Conservation (phyloP, 345 rosid genomes). For the Bruguiera gymnorhiza region DNA sequence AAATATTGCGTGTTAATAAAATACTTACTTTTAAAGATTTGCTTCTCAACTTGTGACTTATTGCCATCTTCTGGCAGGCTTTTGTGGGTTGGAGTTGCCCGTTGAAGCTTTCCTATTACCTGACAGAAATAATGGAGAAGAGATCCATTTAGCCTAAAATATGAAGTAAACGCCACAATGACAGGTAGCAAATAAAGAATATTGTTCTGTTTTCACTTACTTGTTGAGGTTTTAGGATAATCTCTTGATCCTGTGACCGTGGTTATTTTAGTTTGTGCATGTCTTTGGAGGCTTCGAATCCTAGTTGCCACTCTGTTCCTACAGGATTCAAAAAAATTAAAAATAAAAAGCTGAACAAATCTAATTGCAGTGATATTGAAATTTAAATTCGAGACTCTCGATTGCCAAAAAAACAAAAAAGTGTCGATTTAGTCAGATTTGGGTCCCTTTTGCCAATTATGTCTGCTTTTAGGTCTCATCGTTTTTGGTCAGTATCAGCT, state of each 20-base stretch:
- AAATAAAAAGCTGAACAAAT: background rate
- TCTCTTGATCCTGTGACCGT: slow-evolving; percentile 14
- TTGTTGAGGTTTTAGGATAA: slow-evolving; percentile 31
- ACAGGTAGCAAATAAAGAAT: background rate
- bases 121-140: slow-evolving; percentile 15
- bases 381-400: too few species aligned
- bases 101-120: slow-evolving; percentile 38
- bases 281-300: slow-evolving; percentile 32
- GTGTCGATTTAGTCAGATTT: too few species aligned
- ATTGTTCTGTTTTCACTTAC: slow-evolving; percentile 24
- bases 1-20: background rate
- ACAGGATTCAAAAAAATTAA: background rate
- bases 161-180: too few species aligned
- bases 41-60: slow-evolving; percentile 17
- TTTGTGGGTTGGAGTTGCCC: slow-evolving; percentile 27
- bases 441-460: too few species aligned
- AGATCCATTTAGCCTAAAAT: too few species aligned
- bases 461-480: too few species aligned
- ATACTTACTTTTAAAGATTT: background rate
- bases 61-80: slow-evolving; percentile 46
- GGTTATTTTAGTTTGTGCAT: slow-evolving; percentile 23
- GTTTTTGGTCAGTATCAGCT: too few species aligned
- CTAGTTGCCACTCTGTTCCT: slow-evolving; percentile 24
- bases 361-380: too few species aligned
- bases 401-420: too few species aligned